phyloP scores from a whole-genome alignment of 352 stramenopile genomes.

The Pilasporangium apinafurcum region DNA sequence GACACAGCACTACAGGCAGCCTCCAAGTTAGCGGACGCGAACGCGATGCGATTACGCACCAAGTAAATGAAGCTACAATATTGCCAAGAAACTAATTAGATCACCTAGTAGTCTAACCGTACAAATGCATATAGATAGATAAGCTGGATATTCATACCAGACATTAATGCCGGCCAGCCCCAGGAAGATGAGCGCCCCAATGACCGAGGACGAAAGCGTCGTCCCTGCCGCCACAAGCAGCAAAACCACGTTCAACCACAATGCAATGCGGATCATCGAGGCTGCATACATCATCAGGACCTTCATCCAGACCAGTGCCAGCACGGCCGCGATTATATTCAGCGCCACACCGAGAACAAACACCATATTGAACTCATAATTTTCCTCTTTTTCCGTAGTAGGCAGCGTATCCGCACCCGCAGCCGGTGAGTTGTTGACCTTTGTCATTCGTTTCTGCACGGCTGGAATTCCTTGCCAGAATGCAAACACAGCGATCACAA shows the following conservation, averaged over 20 bases:
- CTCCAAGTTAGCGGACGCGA: conserved; percentile 78
- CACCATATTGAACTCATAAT: conserved; percentile 33
- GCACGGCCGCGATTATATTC: conserved; percentile 33
- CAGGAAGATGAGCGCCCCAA: conserved; percentile 56
- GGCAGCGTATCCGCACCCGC: conserved; percentile 9
- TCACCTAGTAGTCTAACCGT: too few species aligned
- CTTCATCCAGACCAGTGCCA: conserved; percentile 76
- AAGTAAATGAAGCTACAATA: conserved; percentile 74
- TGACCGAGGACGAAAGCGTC: conserved; percentile 55
- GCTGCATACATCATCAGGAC: conserved; percentile 68
- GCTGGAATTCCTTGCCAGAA: conserved; percentile 64
- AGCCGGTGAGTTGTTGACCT: not conserved
- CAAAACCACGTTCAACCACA: conserved; percentile 79
- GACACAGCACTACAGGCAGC: conserved; percentile 52
- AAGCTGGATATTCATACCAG: conserved; percentile 33
- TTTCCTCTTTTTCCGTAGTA: too few species aligned
- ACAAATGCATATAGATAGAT: not conserved
- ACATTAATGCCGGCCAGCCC: conserved; percentile 66
- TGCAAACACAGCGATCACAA: conserved; percentile 52
- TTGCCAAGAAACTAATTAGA: too few species aligned
- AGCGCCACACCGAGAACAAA: conserved; percentile 47
- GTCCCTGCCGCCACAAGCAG: conserved; percentile 55
- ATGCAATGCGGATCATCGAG: conserved; percentile 72
- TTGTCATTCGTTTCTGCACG: conserved; percentile 23
- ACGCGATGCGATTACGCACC: conserved; percentile 75